Base-by-base conservation (phyloP, 1,284 basidiomycete genomes). In the Ustilago tritici region DNA sequence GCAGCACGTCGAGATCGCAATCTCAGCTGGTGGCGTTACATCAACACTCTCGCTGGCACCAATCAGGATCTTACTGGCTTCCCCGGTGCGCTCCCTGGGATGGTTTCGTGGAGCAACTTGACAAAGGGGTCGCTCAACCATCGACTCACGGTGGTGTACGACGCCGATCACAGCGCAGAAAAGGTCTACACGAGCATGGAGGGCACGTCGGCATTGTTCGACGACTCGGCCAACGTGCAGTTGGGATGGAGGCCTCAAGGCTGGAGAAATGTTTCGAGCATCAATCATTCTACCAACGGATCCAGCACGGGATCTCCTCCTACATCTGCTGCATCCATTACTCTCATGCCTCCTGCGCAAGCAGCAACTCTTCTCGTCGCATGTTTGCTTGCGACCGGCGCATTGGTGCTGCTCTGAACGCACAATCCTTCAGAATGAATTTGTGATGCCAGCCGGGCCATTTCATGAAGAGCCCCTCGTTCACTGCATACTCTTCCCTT, bases 11-110 rank as follows among this genome's bases (percentile, higher is more conserved):
- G 83, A 15, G 81, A 85, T 67, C 81, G 84, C 28, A 85, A 83
- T 65, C 61, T 85, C 9, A 66, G 62, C 52, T 85, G 83, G 80
- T 85, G 82, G 82, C 56, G 78, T 12, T 85, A 85, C 73, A 58
- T 85, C 54, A 85, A 85, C 68, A 76, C 65, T 36, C 74, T 85
- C 23, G 82, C 79, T 3, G 57, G 75, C 2, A 84, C 83, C 12
- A 67, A 75, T 11, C 66, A 82, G 61, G 78, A 82, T 55, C 74
- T 83, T 6, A 75, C 73, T 9, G 82, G 80, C 9, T 85, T 85
- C 71, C 83, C 83, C 10, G 80, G 81, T 36, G 57, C 61, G 0
- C 56, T 76, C 0, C 68, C 73, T 2, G 53, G 56, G 0, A 41
- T 76, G 47, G 53, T 36, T 12, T 58, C 55, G 56, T 85, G 84